A percentile compares a stretch with the other conserved stretches of the same genome.
phyloP scores from a whole-genome alignment of 768 basidiomycete genomes.

The Tephrocybe sp. region DNA sequence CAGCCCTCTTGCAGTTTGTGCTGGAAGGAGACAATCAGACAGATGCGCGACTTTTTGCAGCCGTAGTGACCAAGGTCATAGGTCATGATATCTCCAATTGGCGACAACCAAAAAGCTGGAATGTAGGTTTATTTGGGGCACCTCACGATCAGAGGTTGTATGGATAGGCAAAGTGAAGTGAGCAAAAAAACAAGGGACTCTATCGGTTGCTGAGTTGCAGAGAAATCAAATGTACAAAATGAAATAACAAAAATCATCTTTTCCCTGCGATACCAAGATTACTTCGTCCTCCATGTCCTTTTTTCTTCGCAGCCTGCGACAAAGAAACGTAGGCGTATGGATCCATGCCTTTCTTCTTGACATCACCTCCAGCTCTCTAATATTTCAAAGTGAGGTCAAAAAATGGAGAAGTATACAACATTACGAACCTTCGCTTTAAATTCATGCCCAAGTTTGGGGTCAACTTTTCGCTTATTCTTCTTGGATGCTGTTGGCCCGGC shows the following conservation, averaged over 20 bases:
- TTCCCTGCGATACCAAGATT: conserved; percentile 63
- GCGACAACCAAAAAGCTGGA: conserved; percentile 70
- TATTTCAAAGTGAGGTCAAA: conserved; percentile 13
- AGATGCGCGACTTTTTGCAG: conserved; percentile 65
- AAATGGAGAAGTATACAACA: conserved; percentile 1
- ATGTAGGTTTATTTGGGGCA: conserved; percentile 63
- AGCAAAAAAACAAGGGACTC: too few species aligned
- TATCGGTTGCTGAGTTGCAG: too few species aligned
- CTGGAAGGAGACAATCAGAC: conserved; percentile 79
- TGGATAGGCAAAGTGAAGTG: conserved; percentile 39
- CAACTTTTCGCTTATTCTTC: conserved; percentile 54
- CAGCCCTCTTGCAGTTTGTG: conserved; percentile 68
- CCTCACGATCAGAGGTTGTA: conserved; percentile 73
- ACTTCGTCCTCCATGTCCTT: conserved; percentile 31
- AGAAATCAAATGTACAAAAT: conserved; percentile 10
- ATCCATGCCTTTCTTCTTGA: conserved; percentile 83
- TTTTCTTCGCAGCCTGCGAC: conserved; percentile 76
- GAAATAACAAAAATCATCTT: conserved; percentile 32
- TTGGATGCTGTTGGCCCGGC: conserved; percentile 38
- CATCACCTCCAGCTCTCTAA: conserved; percentile 92
- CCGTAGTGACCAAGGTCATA: conserved; percentile 47
- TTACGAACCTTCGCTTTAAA: conserved; percentile 90
- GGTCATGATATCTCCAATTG: conserved; percentile 40
- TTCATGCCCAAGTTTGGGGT: conserved; percentile 67
- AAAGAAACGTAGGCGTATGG: conserved; percentile 92